Evolutionary conservation across 2,329 filamentous ascomycete genomes (phyloP).

Genomic region (Diaporthe sp.): DNA sequence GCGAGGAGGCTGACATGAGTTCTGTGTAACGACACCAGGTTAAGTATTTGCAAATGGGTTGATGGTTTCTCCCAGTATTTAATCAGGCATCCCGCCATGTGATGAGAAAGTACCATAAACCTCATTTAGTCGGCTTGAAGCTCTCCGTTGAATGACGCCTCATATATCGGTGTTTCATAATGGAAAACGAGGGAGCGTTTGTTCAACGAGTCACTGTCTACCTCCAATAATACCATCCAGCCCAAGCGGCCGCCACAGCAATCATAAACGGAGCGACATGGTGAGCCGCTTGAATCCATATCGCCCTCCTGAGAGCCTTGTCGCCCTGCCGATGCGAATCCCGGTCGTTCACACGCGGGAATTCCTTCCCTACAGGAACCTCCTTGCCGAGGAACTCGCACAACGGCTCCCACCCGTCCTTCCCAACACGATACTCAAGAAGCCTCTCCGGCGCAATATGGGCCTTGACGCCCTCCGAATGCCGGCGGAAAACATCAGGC

Average conservation of each 20-base stretch:
- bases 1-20: background rate
- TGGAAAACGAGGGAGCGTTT: background rate
- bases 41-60: fast-evolving
- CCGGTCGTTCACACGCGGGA: slow-evolving; percentile 36
- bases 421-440: background rate
- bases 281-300: background rate
- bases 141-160: background rate
- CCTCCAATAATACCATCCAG: background rate
- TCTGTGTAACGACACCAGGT: background rate
- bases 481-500: background rate
- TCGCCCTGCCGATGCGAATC: slow-evolving; percentile 30
- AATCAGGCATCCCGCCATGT: background rate
- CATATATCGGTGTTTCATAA: background rate
- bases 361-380: slow-evolving; percentile 11
- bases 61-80: background rate
- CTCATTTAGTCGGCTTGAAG: background rate
- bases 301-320: slow-evolving; percentile 10
- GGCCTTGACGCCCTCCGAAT: background rate
- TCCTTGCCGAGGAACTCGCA: slow-evolving; percentile 33
- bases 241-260: background rate
- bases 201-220: background rate
- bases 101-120: no score
- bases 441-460: background rate
- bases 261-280: background rate
- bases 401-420: slow-evolving; percentile 34